phyloP scores from a whole-genome alignment of 805 yeast species.

The Ogataea pini region DNA sequence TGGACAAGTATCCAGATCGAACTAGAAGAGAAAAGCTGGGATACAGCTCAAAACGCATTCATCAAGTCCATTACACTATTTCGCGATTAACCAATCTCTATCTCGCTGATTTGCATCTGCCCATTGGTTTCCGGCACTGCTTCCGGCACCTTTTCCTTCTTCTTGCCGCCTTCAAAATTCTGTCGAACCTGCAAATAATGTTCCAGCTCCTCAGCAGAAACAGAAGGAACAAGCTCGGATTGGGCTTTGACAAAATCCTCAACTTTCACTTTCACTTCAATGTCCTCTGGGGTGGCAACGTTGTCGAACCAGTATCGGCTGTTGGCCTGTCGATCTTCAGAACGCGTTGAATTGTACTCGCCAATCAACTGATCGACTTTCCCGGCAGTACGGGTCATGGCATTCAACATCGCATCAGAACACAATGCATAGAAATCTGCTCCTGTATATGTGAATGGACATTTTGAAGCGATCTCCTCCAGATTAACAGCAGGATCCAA shows the following conservation, averaged over 20 bases:
- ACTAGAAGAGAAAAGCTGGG: constrained; percentile 38
- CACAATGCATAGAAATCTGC: constrained; percentile 97
- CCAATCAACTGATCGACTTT: constrained; percentile 68
- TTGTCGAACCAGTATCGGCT: constrained; percentile 91
- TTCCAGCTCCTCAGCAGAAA: constrained; percentile 79
- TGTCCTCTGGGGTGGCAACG: constrained; percentile 66
- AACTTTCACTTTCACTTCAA: constrained; percentile 63
- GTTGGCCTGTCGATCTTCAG: constrained; percentile 47
- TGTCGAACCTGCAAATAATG: constrained; percentile 81
- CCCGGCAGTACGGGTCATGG: constrained; percentile 88
- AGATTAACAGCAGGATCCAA: constrained; percentile 63
- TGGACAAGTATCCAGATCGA: constrained; percentile 40
- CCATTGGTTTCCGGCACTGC: not conserved
- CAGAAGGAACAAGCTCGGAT: constrained; percentile 74
- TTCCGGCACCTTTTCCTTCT: constrained; percentile 6
- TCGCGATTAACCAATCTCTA: constrained; percentile 9
- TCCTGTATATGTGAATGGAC: constrained; percentile 93
- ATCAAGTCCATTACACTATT: constrained; percentile 36
- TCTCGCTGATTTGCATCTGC: not conserved
- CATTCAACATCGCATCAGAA: constrained; percentile 93
- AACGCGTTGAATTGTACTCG: constrained; percentile 43
- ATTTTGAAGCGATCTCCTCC: constrained; percentile 56
- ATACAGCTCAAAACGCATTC: constrained; percentile 29
- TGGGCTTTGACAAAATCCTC: constrained; percentile 81
- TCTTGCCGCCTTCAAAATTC: constrained; percentile 74